Evolutionary conservation across 805 yeast species (phyloP), one percentile per base, ranked within the genome.

Genomic region (Nakazawaea wyomingensis): DNA sequence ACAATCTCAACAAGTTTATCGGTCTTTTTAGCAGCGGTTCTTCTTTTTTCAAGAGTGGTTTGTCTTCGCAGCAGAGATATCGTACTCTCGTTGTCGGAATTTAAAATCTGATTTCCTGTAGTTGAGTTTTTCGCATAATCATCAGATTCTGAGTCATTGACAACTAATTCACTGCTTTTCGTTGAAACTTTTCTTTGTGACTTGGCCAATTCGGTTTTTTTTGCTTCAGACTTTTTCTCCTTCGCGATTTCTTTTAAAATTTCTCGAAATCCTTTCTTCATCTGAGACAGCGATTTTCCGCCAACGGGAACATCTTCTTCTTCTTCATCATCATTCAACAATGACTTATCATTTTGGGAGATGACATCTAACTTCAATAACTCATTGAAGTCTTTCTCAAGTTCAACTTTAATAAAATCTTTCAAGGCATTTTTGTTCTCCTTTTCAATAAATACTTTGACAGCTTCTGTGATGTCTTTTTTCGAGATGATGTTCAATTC

Each of bases 371-470:
- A 66, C 61, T 69, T 56, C 39, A 70, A 55, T 33, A 83, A 56
- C 47, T 76, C 54, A 13, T 71, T 65, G 14, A 78, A 66, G 50
- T 80, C 84, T 26, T 66, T 70, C 8, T 61, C 64, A 35, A 81
- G 63, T 51, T 83, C 87, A 20, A 61, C 57, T 34, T 75, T 75
- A 19, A 85, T 73, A 51, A 76, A 83, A n/a, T 71, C 74, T 33
- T 75, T 78, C 39, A 91, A 64, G 0, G 90, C 79, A 28, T 68
- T 65, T 54, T 82, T 85, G 57, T 90, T 96, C 47, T 44, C 96
- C 50, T 85, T 87, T 34, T 82, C 88, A 4, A 93, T 80, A 56
- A 79, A 84, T 44, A 71, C 73, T 41, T 75, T 73, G 1, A 93
- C 75, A 0, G 95, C 91, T 27, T 80, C 77, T 38, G 78, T 78